A percentile compares a stretch with the other conserved stretches of the same genome.
Conservation (phyloP, 169 alveolate genomes). For the Plasmodium cynomolgi region DNA sequence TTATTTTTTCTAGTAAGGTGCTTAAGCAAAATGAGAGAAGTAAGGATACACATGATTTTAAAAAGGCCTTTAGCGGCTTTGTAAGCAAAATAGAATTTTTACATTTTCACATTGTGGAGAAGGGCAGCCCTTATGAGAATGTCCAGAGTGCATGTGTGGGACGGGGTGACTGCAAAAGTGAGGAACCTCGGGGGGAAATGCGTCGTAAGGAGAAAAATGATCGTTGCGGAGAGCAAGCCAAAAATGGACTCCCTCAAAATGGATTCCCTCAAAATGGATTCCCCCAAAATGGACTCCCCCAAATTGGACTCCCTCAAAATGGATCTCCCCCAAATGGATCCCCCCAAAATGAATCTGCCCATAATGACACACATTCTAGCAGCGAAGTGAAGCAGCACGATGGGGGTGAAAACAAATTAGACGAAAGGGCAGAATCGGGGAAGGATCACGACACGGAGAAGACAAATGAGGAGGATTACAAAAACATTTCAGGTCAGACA, state of each 20-base stretch:
- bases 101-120: constrained; percentile 10
- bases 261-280: neutral
- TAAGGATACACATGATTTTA: constrained; percentile 23
- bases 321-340: too few relatives aligned
- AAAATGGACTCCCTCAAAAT: neutral
- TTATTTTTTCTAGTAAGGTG: constrained; percentile 22
- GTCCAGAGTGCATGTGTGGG: neutral
- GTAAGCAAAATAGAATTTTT: constrained; percentile 12
- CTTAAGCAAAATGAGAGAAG: constrained; percentile 24
- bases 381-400: neutral
- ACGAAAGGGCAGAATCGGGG: neutral
- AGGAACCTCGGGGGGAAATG: neutral
- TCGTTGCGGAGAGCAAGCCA: neutral
- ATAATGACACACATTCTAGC: neutral
- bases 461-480: neutral
- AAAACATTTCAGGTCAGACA: neutral
- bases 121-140: neutral
- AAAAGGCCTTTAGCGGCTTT: constrained; percentile 18
- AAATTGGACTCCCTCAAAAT: neutral
- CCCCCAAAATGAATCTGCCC: neutral
- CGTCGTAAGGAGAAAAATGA: neutral
- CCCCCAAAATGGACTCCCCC: neutral
- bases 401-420: neutral
- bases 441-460: neutral
- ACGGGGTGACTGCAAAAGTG: neutral